Base-by-base conservation (phyloP, 2,329 filamentous ascomycete genomes). In the Cercospora berteroae region DNA sequence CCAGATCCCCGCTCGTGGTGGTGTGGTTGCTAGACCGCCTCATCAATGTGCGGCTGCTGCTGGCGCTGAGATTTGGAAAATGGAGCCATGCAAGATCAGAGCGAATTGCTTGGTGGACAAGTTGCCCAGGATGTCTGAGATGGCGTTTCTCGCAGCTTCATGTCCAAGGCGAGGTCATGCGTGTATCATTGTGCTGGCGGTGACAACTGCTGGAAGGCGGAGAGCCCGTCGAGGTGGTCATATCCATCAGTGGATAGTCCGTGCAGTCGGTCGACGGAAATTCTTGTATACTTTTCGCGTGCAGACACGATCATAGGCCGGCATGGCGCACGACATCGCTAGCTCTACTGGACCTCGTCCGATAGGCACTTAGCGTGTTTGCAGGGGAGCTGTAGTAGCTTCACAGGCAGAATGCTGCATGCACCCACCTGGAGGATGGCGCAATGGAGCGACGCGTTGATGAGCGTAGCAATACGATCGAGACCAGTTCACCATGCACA, bases 321-420 rank as follows among this genome's bases (percentile, higher is more conserved):
- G 31, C 55, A 61, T 60, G 56, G 63, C 57, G 55, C 64, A 63
- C 65, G 66, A 64, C 61, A 64, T 62, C 27, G 60, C 18, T 59
- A 60, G 56, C 18, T 50, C 59, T 56, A 25, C 23, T 25, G 23
- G 31, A 63, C 16, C 20, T 56, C 20, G 25, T 29, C 23, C 31
- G 58, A 42, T 60, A 31, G 50, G 52, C 20, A 16, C n/a, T n/a
- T 52, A 56, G 44, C 44, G 44, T 36, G 16, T 48, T 59, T 60
- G 42, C 60, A 63, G 60, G 65, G 65, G 56, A 67, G 60, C 52
- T 60, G 60, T 42, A 25, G 65, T 31, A 64, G 65, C 65, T 67
- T 44, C 18, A 31, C 42, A 52, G 23, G 52, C 23, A 56, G 18
- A 31, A 18, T 55, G 31, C 29, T 52, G 44, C 48, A 29, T 27